Conservation (phyloP, 2,329 filamentous ascomycete species). For the Colletotrichum filicis region DNA sequence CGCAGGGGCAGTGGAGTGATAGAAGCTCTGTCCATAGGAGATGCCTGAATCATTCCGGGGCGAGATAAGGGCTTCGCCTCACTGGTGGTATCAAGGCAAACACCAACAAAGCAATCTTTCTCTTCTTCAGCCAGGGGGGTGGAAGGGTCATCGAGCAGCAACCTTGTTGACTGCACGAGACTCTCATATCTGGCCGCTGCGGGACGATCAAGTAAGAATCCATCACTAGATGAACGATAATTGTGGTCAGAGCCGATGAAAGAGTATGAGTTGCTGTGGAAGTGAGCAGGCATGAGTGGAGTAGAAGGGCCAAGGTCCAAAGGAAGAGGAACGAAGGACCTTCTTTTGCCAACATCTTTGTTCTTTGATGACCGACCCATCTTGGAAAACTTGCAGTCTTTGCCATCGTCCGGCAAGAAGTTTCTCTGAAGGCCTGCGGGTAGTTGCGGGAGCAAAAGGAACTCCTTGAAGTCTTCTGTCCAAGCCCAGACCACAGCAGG, state of each 20-base stretch:
- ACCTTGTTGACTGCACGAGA: not conserved
- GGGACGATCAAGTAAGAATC: conserved; percentile 1
- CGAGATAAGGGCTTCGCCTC: not conserved
- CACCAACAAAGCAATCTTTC: conserved; percentile 12
- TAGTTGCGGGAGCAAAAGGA: conserved; percentile 48
- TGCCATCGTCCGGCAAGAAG: conserved; percentile 20
- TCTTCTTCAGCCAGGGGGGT: not conserved
- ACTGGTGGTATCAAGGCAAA: conserved; percentile 1
- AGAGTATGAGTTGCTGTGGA: conserved; percentile 11
- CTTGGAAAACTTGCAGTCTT: conserved; percentile 6
- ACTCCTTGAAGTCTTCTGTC: conserved; percentile 46
- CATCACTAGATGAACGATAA: not conserved
- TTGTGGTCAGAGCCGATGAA: not conserved
- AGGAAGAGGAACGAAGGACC: conserved; percentile 22
- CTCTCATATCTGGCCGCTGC: not conserved
- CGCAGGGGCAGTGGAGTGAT: not conserved
- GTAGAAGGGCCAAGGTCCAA: conserved; percentile 24
- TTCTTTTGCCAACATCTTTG: conserved; percentile 6
- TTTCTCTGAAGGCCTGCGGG: conserved; percentile 40
- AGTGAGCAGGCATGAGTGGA: conserved; percentile 18
- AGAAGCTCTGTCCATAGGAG: not conserved
- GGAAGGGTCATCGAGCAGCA: not conserved
- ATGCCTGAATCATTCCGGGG: not conserved
- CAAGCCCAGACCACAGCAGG: conserved; percentile 47
- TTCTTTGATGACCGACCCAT: not conserved